Conservation (phyloP, 1,139 yeast genomes). For the Kodamaea derodonti region DNA sequence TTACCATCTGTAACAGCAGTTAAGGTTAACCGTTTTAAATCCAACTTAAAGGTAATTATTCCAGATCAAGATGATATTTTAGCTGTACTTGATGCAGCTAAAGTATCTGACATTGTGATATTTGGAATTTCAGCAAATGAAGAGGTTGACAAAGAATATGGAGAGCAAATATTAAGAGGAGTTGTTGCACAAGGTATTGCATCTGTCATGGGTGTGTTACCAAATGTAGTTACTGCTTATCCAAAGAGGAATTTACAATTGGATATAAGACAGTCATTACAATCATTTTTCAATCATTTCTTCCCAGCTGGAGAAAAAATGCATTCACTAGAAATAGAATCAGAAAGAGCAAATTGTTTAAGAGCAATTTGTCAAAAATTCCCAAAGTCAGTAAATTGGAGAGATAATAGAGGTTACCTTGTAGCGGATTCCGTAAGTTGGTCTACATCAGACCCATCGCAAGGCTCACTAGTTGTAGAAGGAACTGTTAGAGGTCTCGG, state of each 20-base stretch:
- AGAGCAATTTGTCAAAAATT: constrained; percentile 79
- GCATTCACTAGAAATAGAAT: constrained; percentile 60
- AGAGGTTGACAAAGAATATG: constrained; percentile 75
- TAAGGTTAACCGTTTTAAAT: constrained; percentile 62
- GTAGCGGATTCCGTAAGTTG: constrained; percentile 65
- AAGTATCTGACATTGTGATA: constrained; percentile 82
- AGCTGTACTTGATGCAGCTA: constrained; percentile 78
- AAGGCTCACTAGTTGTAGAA: constrained; percentile 51
- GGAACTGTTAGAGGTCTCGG: constrained; percentile 90
- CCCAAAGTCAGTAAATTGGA: constrained; percentile 86
- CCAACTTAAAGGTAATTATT: constrained; percentile 68
- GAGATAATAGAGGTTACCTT: constrained; percentile 85
- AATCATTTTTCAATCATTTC: constrained; percentile 82
- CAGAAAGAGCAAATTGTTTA: constrained; percentile 69
- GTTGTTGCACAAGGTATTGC: constrained; percentile 92
- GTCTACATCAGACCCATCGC: constrained; percentile 30
- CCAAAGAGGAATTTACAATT: constrained; percentile 74
- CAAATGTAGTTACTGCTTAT: constrained; percentile 64
- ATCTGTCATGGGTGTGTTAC: constrained; percentile 72
- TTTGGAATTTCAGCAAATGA: constrained; percentile 81
- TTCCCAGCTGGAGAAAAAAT: constrained; percentile 83
- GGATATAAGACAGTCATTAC: constrained; percentile 75
- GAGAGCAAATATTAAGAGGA: constrained; percentile 86
- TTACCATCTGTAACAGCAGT: constrained; percentile 49
- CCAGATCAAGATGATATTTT: constrained; percentile 69